Conservation (phyloP, 2,329 filamentous ascomycete species). For the Apiospora saccharicola region DNA sequence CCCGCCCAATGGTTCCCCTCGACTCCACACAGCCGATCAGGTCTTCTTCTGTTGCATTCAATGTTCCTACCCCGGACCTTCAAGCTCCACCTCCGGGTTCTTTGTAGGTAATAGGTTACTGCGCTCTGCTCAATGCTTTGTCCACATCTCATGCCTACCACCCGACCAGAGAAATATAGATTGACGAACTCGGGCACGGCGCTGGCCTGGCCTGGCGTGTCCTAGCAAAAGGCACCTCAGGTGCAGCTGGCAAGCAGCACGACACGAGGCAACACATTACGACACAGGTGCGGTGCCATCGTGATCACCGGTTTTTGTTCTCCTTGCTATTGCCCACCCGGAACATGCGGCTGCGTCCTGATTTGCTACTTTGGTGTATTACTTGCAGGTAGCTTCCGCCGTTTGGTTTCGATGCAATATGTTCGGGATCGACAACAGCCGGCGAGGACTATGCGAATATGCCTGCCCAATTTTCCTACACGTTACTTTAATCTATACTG, state of each 20-base stretch:
- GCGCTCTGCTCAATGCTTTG: not conserved
- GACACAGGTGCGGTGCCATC: conserved; percentile 6
- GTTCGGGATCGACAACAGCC: not conserved
- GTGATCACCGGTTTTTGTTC: not conserved
- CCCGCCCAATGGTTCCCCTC: not conserved
- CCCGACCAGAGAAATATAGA: too few species aligned
- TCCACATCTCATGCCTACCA: not conserved
- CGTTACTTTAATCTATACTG: not conserved
- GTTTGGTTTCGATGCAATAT: not conserved
- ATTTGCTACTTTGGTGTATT: not conserved
- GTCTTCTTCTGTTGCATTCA: conserved; percentile 2
- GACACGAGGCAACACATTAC: conserved; percentile 13
- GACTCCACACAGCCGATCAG: conserved; percentile 15
- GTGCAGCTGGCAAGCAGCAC: not conserved
- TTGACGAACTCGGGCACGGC: not conserved
- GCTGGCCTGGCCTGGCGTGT: not conserved
- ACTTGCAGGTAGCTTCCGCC: not conserved
- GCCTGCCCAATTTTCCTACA: not conserved
- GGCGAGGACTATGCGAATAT: not conserved
- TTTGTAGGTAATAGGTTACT: not conserved
- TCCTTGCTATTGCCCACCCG: not conserved
- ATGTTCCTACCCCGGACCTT: conserved; percentile 7
- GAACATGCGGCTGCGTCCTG: not conserved
- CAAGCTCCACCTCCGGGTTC: conserved; percentile 16
- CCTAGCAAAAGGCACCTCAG: not conserved